These are phyloP conservation scores for Fusarium equiseti DNA, from an alignment of 2,329 filamentous ascomycete species.

Conservation along the genomic window DNA sequence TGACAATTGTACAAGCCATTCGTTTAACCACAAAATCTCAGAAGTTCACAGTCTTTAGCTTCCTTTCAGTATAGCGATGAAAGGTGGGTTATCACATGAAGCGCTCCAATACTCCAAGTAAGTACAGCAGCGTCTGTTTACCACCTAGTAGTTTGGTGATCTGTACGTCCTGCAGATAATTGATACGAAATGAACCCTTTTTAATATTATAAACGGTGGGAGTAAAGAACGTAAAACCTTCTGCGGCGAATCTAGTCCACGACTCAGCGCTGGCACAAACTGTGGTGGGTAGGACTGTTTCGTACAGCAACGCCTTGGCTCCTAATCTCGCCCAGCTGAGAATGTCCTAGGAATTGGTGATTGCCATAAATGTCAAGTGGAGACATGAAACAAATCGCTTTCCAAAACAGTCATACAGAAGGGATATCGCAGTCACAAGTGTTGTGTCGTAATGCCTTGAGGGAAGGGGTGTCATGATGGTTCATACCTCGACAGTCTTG, in stretches of 20 bases:
- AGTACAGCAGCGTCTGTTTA: neutral
- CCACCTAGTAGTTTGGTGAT: neutral
- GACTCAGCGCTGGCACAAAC: neutral
- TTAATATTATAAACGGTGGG: neutral
- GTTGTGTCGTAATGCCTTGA: neutral
- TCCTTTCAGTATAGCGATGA: neutral
- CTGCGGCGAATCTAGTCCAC: neutral
- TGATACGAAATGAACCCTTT: too few relatives aligned
- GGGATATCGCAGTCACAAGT: neutral
- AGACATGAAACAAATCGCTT: neutral
- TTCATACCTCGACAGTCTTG: neutral
- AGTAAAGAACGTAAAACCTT: neutral
- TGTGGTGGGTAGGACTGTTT: constrained; percentile 4
- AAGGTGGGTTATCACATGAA: neutral
- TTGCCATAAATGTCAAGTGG: neutral
- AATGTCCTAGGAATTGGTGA: neutral
- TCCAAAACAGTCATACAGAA: neutral
- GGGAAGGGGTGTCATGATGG: neutral
- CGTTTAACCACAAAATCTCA: neutral
- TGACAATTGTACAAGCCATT: neutral
- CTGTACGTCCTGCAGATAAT: neutral
- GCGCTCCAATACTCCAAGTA: neutral
- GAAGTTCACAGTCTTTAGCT: neutral
- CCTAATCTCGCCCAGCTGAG: neutral
- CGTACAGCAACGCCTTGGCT: neutral